Evolutionary conservation across 2,329 filamentous ascomycete species (phyloP).

Genomic region (Sporothrix humicola): DNA sequence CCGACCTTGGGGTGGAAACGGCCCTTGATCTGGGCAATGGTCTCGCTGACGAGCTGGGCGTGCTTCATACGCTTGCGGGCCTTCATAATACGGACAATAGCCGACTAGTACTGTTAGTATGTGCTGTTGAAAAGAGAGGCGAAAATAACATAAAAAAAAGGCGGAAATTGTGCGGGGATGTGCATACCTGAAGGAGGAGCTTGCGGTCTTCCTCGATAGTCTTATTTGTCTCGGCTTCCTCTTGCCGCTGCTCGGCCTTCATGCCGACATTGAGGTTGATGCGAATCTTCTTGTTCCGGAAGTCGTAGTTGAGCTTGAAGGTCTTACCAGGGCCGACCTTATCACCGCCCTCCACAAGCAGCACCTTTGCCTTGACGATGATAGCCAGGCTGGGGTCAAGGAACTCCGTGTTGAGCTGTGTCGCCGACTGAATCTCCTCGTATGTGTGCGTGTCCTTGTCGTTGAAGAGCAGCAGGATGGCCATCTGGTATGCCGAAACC

Average conservation of each 20-base stretch:
- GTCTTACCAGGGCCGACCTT: constrained; percentile 79
- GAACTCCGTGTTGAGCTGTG: constrained; percentile 78
- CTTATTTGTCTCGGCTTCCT: constrained; percentile 97
- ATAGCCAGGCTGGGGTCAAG: constrained; percentile 86
- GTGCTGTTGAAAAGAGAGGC: background rate
- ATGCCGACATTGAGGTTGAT: constrained; percentile 95
- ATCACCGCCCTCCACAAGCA: constrained; percentile 76
- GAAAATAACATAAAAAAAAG: constrained; percentile 23
- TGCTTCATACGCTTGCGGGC: constrained; percentile 99
- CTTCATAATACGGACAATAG: constrained; percentile 99
- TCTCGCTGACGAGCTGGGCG: constrained; percentile 89
- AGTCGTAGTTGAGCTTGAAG: constrained; percentile 88
- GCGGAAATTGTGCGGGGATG: constrained; percentile 38
- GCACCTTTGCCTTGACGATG: constrained; percentile 90
- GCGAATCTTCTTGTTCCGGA: constrained; percentile 98
- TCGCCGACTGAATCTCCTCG: constrained; percentile 83
- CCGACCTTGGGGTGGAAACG: constrained; percentile 91
- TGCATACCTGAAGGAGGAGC: constrained; percentile 87
- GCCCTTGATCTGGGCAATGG: constrained; percentile 90
- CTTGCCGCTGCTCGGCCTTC: constrained; percentile 94
- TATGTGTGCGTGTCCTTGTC: constrained; percentile 85
- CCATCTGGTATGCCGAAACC: constrained; percentile 98
- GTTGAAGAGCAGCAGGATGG: constrained; percentile 92
- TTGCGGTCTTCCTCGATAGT: constrained; percentile 98
- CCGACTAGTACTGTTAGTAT: constrained; percentile 67